Conservation (phyloP, 1,284 basidiomycete genomes). For the Trichosporon faecale region DNA sequence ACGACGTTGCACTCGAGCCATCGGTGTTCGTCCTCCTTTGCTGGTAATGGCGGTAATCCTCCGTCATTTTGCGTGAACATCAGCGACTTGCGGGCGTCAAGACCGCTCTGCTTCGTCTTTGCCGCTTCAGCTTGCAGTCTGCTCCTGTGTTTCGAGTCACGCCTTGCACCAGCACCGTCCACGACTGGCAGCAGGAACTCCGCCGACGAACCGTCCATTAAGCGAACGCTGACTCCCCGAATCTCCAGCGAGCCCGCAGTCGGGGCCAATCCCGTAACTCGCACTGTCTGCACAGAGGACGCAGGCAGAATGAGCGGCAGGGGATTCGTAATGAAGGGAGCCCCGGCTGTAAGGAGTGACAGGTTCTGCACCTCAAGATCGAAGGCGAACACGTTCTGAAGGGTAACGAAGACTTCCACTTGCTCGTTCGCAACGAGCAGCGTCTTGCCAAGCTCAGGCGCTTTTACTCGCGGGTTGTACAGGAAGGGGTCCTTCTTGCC, state of each 20-base stretch:
- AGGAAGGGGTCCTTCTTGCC: conserved; percentile 69
- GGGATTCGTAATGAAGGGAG: conserved; percentile 65
- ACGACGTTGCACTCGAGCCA: conserved; percentile 59
- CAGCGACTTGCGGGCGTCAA: conserved; percentile 34
- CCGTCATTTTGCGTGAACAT: not conserved
- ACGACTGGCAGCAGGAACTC: conserved; percentile 75
- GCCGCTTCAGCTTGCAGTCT: conserved; percentile 56
- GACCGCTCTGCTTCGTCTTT: conserved; percentile 39
- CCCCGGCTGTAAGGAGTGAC: conserved; percentile 80
- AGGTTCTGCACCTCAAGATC: conserved; percentile 80
- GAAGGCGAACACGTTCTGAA: conserved; percentile 89
- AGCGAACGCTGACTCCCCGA: conserved; percentile 72
- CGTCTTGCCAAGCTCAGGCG: conserved; percentile 59
- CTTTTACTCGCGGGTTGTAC: conserved; percentile 71
- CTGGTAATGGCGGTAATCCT: conserved; percentile 11
- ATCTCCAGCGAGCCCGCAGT: conserved; percentile 67
- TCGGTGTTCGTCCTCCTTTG: conserved; percentile 15
- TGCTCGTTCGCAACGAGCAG: conserved; percentile 77
- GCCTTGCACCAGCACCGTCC: conserved; percentile 64
- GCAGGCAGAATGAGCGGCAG: conserved; percentile 65
- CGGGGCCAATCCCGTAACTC: conserved; percentile 66
- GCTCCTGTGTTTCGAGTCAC: conserved; percentile 53
- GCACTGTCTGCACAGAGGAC: conserved; percentile 68
- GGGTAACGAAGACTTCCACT: conserved; percentile 73
- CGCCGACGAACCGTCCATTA: conserved; percentile 66